Percentiles rank a stretch among this genome's conserved stretches.
These are phyloP conservation scores for Boletus rubropictus DNA, from an alignment of 768 basidiomycete genomes.

Conservation along the genomic window DNA sequence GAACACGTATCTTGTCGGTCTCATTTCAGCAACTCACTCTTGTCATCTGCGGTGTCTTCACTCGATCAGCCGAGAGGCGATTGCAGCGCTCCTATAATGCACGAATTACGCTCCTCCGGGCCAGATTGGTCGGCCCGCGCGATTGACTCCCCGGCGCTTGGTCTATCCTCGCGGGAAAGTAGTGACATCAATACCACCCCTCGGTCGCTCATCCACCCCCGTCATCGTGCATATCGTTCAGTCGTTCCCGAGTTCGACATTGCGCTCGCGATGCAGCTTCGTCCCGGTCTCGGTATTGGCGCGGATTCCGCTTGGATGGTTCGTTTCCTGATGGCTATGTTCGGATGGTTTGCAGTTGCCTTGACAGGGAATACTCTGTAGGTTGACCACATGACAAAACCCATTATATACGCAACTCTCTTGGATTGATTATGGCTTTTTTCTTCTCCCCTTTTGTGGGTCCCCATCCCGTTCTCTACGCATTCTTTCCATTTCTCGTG, in stretches of 20 bases:
- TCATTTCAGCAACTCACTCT: conserved; percentile 11
- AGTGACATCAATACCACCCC: conserved; percentile 1
- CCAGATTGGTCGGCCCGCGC: conserved; percentile 30
- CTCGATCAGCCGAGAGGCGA: conserved; percentile 10
- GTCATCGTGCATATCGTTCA: conserved; percentile 32
- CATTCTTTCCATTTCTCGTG: background rate
- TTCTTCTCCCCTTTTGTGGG: background rate
- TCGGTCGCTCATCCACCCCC: conserved; percentile 16
- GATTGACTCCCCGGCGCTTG: conserved; percentile 19
- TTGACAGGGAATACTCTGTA: conserved; percentile 35
- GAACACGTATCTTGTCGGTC: conserved; percentile 5
- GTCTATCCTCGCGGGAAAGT: conserved; percentile 8
- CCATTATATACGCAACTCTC: conserved; percentile 4
- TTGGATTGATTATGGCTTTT: conserved; percentile 1
- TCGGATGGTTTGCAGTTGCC: conserved; percentile 69
- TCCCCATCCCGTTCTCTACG: background rate
- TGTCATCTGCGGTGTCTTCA: conserved; percentile 2
- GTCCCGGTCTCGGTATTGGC: conserved; percentile 63
- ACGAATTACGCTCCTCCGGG: conserved; percentile 14
- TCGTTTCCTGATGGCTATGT: conserved; percentile 71
- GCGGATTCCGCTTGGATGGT: conserved; percentile 78
- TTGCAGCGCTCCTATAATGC: conserved; percentile 9
- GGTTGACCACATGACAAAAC: conserved; percentile 4
- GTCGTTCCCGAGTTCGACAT: conserved; percentile 51
- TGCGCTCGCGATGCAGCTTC: conserved; percentile 72